Evolutionary conservation across 2,329 filamentous ascomycete genomes (phyloP), one percentile per base, ranked within the genome.

Genomic region (Pyricularia sp.): DNA sequence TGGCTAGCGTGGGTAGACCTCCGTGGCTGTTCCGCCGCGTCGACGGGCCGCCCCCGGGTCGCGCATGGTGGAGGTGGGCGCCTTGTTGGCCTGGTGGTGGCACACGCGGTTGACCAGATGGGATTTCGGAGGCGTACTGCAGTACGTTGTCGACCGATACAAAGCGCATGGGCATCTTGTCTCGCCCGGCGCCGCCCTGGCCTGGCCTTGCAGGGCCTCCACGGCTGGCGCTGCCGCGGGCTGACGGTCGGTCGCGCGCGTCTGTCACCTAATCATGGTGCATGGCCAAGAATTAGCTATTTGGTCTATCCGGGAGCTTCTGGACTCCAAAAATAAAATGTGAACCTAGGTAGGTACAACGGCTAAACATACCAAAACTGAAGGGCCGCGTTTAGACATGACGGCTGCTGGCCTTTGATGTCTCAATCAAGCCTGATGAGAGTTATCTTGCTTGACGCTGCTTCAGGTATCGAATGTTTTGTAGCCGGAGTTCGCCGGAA

Each of bases 91-190:
- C 79, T 77, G 83, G 81, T 6, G 88, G 90, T 1, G 92, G 90
- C 0, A 87, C 85, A 58, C 95, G 89, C 69, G 93, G 92, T 78
- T 97, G 94, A 75, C 93, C 94, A 0, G 95, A 98, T 1, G 95
- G 95, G 59, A 99, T 95, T 76, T 97, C 94, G 66, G 93, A 95
- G 70, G 93, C 91, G 81, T 97, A 92, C 78, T 97, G 93, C 5
- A 99, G 88, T 72, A 98, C 92, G 77, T 94, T 97, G 81, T 99
- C 95, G 78, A 99, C 94, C 0, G 88, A 90, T 77, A 98, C 92
- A 78, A 92, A 92, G 74, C 88, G 91, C 82, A 88, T 94, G 73
- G 85, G 83, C 73, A 71, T 67, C n/a, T 71, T 72, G 20, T 72
- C 25, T 74, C 73, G 74, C 70, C 68, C 67, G n/a, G 69, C 23